These are phyloP conservation scores for Tetragonia tetragonoides DNA, from an alignment of 148 eudicot genomes.

Conservation along the genomic window DNA sequence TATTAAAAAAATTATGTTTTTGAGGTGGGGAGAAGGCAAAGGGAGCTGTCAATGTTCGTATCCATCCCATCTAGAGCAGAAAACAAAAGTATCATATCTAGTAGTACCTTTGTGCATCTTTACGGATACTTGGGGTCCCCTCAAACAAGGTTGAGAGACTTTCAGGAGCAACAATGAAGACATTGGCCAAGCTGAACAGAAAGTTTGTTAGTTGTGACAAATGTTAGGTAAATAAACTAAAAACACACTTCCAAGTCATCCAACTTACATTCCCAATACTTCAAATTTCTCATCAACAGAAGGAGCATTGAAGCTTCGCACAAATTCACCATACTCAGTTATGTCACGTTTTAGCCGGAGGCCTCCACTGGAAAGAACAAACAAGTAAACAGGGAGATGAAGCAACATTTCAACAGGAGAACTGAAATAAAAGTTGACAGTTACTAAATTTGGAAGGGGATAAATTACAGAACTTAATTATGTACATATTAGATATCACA, in stretches of 20 bases:
- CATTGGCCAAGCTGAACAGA: constrained; percentile 83
- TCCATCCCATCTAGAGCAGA: not conserved
- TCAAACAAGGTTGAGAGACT: constrained; percentile 86
- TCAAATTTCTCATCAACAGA: constrained; percentile 96
- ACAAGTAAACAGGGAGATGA: constrained; percentile 12
- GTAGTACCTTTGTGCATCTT: constrained; percentile 91
- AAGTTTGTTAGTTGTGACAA: constrained; percentile 4
- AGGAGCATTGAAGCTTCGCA: constrained; percentile 93
- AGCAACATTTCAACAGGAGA: not conserved
- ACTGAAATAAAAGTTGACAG: too few species aligned
- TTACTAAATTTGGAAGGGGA: too few species aligned
- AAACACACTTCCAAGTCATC: too few species aligned
- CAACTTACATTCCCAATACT: constrained; percentile 87
- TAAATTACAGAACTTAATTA: too few species aligned
- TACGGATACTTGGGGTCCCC: constrained; percentile 92
- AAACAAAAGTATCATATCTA: not conserved
- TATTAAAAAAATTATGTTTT: not conserved
- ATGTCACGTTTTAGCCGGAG: constrained; percentile 94
- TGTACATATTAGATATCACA: too few species aligned
- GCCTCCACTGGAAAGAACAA: constrained; percentile 66
- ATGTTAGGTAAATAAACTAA: too few species aligned
- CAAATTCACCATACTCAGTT: constrained; percentile 92
- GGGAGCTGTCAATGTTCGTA: not conserved
- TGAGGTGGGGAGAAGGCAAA: not conserved
- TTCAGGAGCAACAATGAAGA: constrained; percentile 98